These are phyloP conservation scores for Galerina marginata DNA, from an alignment of 768 basidiomycete genomes.

Conservation along the genomic window DNA sequence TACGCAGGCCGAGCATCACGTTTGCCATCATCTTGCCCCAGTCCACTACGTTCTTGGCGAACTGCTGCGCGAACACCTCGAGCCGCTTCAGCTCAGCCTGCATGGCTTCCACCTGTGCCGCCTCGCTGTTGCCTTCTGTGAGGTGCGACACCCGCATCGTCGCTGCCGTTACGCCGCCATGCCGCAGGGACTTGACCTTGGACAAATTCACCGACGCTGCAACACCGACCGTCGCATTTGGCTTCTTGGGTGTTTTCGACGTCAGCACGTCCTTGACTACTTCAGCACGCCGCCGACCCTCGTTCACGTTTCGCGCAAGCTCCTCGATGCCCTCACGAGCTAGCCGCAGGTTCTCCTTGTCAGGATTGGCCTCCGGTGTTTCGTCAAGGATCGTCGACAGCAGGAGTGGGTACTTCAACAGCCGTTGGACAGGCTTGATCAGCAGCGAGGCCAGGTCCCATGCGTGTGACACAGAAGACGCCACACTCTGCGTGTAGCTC, in stretches of 20 bases:
- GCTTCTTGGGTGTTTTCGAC: slow-evolving; percentile 35
- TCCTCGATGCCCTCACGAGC: slow-evolving; percentile 71
- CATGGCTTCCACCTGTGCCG: slow-evolving; percentile 57
- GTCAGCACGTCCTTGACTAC: slow-evolving; percentile 78
- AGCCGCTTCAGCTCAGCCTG: slow-evolving; percentile 61
- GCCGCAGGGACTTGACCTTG: slow-evolving; percentile 62
- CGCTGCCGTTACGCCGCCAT: slow-evolving; percentile 33
- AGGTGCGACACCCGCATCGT: slow-evolving; percentile 28
- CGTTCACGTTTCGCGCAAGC: slow-evolving; percentile 78
- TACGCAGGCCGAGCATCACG: slow-evolving; percentile 53
- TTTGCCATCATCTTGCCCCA: slow-evolving; percentile 63
- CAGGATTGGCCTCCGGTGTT: slow-evolving; percentile 71
- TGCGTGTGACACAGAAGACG: slow-evolving; percentile 78
- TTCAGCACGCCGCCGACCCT: slow-evolving; percentile 75
- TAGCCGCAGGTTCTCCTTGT: slow-evolving; percentile 59
- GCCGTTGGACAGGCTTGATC: slow-evolving; percentile 96
- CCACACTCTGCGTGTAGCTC: slow-evolving; percentile 65
- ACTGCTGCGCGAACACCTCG: slow-evolving; percentile 62
- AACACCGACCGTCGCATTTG: slow-evolving; percentile 48
- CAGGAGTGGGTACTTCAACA: slow-evolving; percentile 93
- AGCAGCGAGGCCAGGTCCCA: slow-evolving; percentile 94
- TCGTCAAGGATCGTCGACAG: slow-evolving; percentile 77
- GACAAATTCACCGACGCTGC: slow-evolving; percentile 61
- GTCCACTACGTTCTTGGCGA: slow-evolving; percentile 65
- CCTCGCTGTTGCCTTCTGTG: slow-evolving; percentile 36